phyloP scores from a whole-genome alignment of 1,284 basidiomycete species.

The Austroboletus novae-zelandiae region DNA sequence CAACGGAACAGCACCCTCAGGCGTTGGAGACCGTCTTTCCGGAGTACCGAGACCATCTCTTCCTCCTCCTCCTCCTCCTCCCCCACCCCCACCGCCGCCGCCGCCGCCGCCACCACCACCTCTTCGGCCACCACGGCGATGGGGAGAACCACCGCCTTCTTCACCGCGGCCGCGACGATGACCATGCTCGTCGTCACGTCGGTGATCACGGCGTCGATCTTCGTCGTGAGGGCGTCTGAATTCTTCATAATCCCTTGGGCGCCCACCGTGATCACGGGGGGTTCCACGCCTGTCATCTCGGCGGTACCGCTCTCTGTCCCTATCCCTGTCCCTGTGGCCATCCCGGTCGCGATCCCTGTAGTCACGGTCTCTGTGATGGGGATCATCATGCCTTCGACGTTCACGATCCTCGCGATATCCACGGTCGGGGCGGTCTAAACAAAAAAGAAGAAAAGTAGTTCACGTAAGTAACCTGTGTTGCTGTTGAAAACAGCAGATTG shows the following conservation, averaged over 20 bases:
- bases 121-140: slow-evolving; percentile 37
- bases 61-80: slow-evolving; percentile 4
- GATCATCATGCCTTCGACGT: slow-evolving; percentile 50
- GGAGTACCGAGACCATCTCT: slow-evolving; percentile 63
- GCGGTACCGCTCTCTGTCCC: slow-evolving; percentile 40
- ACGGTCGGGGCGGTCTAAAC: slow-evolving; percentile 46
- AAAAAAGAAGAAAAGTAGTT: slow-evolving; percentile 42
- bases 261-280: slow-evolving; percentile 38
- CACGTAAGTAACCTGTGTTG: slow-evolving; percentile 50
- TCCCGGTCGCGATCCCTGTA: slow-evolving; percentile 43
- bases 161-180: slow-evolving; percentile 38
- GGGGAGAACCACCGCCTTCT: slow-evolving; percentile 35
- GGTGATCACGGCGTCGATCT: slow-evolving; percentile 45
- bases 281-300: slow-evolving; percentile 41
- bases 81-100: slow-evolving; percentile 23
- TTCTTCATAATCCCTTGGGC: slow-evolving; percentile 44
- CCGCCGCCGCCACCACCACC: no score
- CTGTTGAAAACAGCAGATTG: slow-evolving; percentile 38
- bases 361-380: slow-evolving; percentile 49
- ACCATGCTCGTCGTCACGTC: slow-evolving; percentile 46
- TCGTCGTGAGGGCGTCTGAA: slow-evolving; percentile 42
- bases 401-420: slow-evolving; percentile 53
- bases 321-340: slow-evolving; percentile 39
- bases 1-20: slow-evolving; percentile 79
- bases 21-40: slow-evolving; percentile 86